Base-by-base conservation (phyloP, 495 filamentous ascomycete genomes). In the Astrothelium subdiscretum region DNA sequence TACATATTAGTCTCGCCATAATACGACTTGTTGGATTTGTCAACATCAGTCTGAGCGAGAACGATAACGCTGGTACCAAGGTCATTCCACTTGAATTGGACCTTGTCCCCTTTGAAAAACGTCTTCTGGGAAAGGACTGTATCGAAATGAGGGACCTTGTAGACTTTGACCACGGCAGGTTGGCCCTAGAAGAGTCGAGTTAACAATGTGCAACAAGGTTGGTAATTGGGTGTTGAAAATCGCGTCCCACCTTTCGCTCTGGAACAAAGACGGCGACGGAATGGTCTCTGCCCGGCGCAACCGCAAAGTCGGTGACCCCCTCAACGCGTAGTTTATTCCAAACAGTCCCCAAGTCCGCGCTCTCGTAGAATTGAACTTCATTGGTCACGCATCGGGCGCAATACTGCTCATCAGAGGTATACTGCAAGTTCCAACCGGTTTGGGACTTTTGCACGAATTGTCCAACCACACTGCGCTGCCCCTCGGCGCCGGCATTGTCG, bases 21-120 rank as follows among this genome's bases (percentile, higher is more conserved):
- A 77, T 98, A 98, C 78, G 87, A 96, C 83, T 96, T 96, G 71
- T 94, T 94, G 40, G 91, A 90, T 74, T 92, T 94, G 75, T 98
- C 94, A 44, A 97, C 94, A 57, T 98, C 94, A 15, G 94, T 98
- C 79, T 97, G 94, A 65, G 94, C 92, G 70, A 98, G 84, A 66
- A 97, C 92, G 73, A 98, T 90, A 68, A 97, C 74, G 68, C 83
- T 91, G 11, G 90, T 96, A 18, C 94, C 94, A 60, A 89, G 80
- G 43, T 82, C 81, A 74, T 97, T 97, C 94, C 94, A 98, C 78
- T 97, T 97, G 66, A 98, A 78, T 76, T 96, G 89, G 38, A 97
- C 91, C 78, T 97, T 97, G 76, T 98, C 94, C 62, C 91, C 94
- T 79, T 98, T 98, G 82, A 89, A 98, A 76, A 98, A 98, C 26